Base-by-base conservation (phyloP, 169 alveolate species). In the Plasmodium reichenowi region DNA sequence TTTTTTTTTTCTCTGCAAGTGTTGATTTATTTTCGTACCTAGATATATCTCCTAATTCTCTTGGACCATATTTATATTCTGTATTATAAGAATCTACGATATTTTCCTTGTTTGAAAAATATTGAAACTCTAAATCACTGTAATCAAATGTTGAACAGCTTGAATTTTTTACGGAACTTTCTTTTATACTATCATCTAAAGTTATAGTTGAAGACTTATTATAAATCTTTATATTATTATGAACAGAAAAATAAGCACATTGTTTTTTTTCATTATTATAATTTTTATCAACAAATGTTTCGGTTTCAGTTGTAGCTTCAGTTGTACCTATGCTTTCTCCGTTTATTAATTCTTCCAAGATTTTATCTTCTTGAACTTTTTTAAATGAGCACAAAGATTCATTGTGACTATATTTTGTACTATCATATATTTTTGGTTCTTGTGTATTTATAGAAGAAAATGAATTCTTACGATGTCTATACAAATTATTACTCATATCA, bases 61-160 rank as follows among this genome's bases (percentile, higher is more conserved):
- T 24, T 0, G 75, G 12, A 12, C 74, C 24, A 45, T 60, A 62
- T 32, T 45, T 75, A 75, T 75, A 75, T 43, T 75, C 88, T 1
- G 88, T 62, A 62, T 75, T 75, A 67, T 60, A 75, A 1, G 88
- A 75, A 8, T 75, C 88, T 4, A 75, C 74, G 15, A 20, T 62
- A 29, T 50, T 72, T 15, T 75, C 88, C 43, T 75, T 75, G 54
- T 75, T 75, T 47, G 88, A 75, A 12, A 62, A 62, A 50, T 66
- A 75, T 22, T 75, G 88, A 9, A 75, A 17, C 43, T 75, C 88
- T 15, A 75, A 17, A 15, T 75, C 88, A 50, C 88, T 75, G 20
- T 63, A 75, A 17, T 75, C 88, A 67, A 26, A 75, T 12, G 88
- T 75, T 20, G 88, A 62, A 24, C 75, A 60, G 32, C 88, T 75